phyloP scores from a whole-genome alignment of 208 protist species.

The Trypanosoma brucei region DNA sequence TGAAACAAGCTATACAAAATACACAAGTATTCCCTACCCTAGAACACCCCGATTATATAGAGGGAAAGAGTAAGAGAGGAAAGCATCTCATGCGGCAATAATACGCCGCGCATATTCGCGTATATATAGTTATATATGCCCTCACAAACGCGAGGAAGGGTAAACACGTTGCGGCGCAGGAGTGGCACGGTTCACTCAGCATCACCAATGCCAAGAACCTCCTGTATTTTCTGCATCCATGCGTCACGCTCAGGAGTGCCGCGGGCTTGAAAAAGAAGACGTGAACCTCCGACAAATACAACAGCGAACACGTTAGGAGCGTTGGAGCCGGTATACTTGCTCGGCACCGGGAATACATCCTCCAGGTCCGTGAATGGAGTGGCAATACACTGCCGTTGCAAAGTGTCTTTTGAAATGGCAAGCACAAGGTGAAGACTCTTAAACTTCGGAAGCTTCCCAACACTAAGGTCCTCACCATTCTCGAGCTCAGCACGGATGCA shows the following conservation, averaged over 20 bases:
- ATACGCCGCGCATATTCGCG: too few species aligned
- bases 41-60: too few species aligned
- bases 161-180: too few species aligned
- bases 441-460: slow-evolving; percentile 54
- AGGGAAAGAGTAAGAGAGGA: too few species aligned
- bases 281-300: slow-evolving; percentile 71
- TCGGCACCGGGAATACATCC: slow-evolving; percentile 72
- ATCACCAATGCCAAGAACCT: slow-evolving; percentile 40
- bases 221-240: slow-evolving; percentile 84
- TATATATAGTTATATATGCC: too few species aligned
- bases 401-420: slow-evolving; percentile 68
- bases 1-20: too few species aligned
- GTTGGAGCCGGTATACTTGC: slow-evolving; percentile 71
- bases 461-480: slow-evolving; percentile 38
- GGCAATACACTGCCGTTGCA: slow-evolving; percentile 75
- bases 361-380: slow-evolving; percentile 70
- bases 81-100: too few species aligned
- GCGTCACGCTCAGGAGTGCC: slow-evolving; percentile 54
- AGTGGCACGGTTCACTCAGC: not conserved
- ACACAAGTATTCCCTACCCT: too few species aligned
- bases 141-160: too few species aligned
- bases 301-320: slow-evolving; percentile 70
- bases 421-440: slow-evolving; percentile 65
- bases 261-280: slow-evolving; percentile 64
- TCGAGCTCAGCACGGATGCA: slow-evolving; percentile 65